Evolutionary conservation across 139 green algal genomes (phyloP).

Genomic region (Pleodorina starrii): DNA sequence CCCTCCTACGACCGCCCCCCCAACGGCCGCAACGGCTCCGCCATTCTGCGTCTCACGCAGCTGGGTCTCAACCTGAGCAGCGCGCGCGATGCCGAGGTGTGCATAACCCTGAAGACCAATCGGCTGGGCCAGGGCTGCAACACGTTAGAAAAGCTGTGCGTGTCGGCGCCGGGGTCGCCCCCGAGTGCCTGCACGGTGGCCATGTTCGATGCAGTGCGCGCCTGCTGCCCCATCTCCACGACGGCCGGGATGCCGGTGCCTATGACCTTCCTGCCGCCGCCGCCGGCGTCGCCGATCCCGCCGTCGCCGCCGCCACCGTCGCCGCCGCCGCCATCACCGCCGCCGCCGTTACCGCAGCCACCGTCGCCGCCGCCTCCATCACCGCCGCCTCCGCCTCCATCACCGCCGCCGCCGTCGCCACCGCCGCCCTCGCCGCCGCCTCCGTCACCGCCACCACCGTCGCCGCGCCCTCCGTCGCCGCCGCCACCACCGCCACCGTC

Average conservation of each 20-base stretch:
- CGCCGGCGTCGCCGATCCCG: constrained; percentile 1
- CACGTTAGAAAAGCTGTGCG: constrained; percentile 16
- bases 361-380: neutral
- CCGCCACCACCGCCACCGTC: neutral
- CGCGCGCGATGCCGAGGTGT: neutral
- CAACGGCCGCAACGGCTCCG: neutral
- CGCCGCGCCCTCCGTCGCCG: neutral
- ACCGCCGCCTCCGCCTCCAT: neutral
- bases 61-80: neutral
- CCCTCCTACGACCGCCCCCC: neutral
- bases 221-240: neutral
- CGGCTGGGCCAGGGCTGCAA: neutral
- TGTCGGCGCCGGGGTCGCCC: neutral
- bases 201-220: neutral
- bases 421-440: neutral
- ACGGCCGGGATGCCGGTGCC: neutral
- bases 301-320: neutral
- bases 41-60: constrained; percentile 13
- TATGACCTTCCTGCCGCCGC: neutral
- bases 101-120: neutral
- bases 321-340: neutral
- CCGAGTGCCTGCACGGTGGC: neutral
- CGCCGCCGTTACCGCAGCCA: neutral
- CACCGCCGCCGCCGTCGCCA: neutral
- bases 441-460: neutral